These are phyloP conservation scores for Bodo saltans DNA, from an alignment of 78 protist genomes.

Conservation along the genomic window DNA sequence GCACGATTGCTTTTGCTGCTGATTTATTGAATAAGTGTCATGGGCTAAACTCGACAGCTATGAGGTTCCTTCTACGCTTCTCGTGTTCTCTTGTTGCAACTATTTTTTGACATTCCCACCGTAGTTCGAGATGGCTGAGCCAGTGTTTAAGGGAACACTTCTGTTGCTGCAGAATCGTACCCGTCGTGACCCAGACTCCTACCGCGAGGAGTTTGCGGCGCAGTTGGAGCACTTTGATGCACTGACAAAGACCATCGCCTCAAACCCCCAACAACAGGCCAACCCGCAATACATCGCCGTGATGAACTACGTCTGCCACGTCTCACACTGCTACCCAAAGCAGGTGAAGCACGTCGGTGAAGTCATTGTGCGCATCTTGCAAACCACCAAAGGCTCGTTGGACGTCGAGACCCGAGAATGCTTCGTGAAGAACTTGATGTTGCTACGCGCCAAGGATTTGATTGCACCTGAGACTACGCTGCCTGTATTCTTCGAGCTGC, in stretches of 20 bases:
- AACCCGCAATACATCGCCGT: not conserved
- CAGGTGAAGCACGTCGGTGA: conserved; percentile 44
- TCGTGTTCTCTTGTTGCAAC: too few relatives aligned
- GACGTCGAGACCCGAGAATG: conserved; percentile 45
- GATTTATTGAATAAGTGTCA: too few relatives aligned
- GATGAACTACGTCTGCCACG: conserved; percentile 32
- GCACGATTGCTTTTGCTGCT: too few relatives aligned
- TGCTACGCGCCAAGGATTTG: conserved; percentile 56
- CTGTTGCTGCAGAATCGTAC: conserved; percentile 66
- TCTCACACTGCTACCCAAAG: conserved; percentile 53
- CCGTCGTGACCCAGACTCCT: conserved; percentile 71
- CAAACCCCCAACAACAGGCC: not conserved
- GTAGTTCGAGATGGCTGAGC: too few relatives aligned
- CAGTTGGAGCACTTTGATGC: conserved; percentile 63
- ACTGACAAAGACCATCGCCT: not conserved
- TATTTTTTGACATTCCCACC: too few relatives aligned
- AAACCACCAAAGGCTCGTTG: conserved; percentile 44
- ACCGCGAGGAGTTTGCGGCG: conserved; percentile 72
- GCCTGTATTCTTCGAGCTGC: conserved; percentile 77
- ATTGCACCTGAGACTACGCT: conserved; percentile 22
- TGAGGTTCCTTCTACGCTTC: too few relatives aligned
- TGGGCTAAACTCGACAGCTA: too few relatives aligned
- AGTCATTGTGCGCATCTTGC: conserved; percentile 47
- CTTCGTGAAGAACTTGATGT: conserved; percentile 54
- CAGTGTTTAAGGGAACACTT: not conserved